These are phyloP conservation scores for Pyrus pyrifolia DNA, from an alignment of 306 rosid genomes.

Conservation along the genomic window DNA sequence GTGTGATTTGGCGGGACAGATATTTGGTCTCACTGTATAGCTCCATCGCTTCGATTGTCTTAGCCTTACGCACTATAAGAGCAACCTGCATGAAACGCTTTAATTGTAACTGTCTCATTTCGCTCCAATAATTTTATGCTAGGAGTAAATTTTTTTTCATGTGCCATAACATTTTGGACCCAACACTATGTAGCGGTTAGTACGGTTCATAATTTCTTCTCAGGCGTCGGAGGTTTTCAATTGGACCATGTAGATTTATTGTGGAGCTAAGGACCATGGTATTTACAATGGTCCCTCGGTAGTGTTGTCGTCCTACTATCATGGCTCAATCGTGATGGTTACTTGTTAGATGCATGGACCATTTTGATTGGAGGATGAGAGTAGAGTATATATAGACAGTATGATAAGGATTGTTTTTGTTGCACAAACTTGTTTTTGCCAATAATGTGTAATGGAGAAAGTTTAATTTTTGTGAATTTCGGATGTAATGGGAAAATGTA, in stretches of 20 bases:
- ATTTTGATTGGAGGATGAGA: background rate
- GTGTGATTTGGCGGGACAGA: constrained; percentile 55
- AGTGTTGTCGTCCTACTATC: background rate
- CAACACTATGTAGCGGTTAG: too few species aligned
- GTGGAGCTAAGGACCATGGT: background rate
- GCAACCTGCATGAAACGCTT: too few species aligned
- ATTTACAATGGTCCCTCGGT: background rate
- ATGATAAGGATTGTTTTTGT: background rate
- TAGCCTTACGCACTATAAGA: too few species aligned
- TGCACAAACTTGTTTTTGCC: too few species aligned
- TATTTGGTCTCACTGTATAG: constrained; percentile 24
- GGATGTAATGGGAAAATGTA: too few species aligned
- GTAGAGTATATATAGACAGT: background rate
- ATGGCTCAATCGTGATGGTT: background rate
- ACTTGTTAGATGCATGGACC: background rate
- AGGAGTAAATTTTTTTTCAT: too few species aligned
- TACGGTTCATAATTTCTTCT: too few species aligned
- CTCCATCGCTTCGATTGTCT: background rate
- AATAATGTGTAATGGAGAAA: too few species aligned
- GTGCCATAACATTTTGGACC: too few species aligned
- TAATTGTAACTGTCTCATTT: fast-evolving
- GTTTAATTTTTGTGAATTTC: too few species aligned
- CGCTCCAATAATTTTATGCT: too few species aligned
- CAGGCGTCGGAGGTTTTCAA: background rate
- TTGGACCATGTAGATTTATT: background rate